These are phyloP conservation scores for Jacaranda mimosifolia DNA, from an alignment of 257 asterid species.

Conservation along the genomic window DNA sequence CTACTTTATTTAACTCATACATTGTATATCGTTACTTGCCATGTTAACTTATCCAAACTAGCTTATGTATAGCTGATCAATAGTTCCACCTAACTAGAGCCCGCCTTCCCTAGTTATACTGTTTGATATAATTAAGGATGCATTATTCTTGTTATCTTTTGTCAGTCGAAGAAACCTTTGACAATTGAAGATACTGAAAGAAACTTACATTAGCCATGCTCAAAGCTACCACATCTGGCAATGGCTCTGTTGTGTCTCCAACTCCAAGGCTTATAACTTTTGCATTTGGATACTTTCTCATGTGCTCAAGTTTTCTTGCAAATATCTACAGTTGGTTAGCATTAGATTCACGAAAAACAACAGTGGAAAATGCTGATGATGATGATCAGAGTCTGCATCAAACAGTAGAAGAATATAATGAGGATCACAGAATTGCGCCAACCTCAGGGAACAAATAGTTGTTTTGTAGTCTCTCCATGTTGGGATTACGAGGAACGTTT, in stretches of 20 bases:
- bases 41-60: no score
- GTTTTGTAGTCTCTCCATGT: constrained; percentile 60
- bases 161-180: not conserved
- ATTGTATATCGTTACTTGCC: no score
- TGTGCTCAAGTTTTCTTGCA: constrained; percentile 50
- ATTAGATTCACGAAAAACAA: not conserved
- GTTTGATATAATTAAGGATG: no score
- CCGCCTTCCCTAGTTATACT: no score
- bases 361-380: not conserved
- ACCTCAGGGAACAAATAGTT: constrained; percentile 79
- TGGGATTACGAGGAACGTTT: constrained; percentile 58
- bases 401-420: no score
- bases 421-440: not conserved
- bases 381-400: no score
- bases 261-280: constrained; percentile 67
- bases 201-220: constrained; percentile 67
- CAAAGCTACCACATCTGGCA: constrained; percentile 56
- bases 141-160: no score
- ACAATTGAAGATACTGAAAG: not conserved
- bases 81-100: no score
- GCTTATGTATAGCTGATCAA: no score
- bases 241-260: constrained; percentile 71
- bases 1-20: no score
- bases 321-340: constrained; percentile 46
- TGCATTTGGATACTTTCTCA: constrained; percentile 57